Conservation (phyloP, 2,329 filamentous ascomycete species). For the Knoxdaviesia proteae region DNA sequence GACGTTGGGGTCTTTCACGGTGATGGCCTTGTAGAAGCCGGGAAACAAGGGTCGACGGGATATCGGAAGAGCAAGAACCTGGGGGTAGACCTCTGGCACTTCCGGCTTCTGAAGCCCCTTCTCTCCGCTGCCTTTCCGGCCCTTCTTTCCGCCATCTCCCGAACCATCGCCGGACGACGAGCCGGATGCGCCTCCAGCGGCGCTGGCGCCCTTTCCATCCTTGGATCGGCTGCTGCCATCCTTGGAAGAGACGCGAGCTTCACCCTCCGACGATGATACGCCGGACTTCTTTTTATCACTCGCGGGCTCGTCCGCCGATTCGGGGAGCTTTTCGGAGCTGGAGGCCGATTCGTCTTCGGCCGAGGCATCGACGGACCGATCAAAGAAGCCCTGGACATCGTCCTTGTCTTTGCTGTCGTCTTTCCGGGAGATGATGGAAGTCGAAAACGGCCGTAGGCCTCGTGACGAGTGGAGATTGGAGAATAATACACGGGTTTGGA, state of each 20-base stretch:
- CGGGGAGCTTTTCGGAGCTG: conserved; percentile 24
- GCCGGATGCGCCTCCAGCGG: conserved; percentile 29
- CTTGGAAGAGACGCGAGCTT: neutral
- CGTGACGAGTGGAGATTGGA: too few species aligned
- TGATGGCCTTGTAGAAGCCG: conserved; percentile 97
- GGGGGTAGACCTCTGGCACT: conserved; percentile 87
- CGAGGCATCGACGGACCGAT: conserved; percentile 25
- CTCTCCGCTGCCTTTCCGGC: conserved; percentile 46
- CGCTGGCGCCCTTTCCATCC: conserved; percentile 33
- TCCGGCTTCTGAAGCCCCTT: conserved; percentile 67
- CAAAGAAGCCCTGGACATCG: conserved; percentile 23
- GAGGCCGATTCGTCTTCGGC: conserved; percentile 31
- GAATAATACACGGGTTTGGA: too few species aligned
- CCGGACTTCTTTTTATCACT: neutral
- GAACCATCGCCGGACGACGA: conserved; percentile 31
- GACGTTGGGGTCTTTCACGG: conserved; percentile 81
- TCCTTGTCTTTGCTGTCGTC: conserved; percentile 14
- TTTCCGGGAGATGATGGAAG: conserved; percentile 3
- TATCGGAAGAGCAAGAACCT: conserved; percentile 94
- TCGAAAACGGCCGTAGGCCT: conserved; percentile 1
- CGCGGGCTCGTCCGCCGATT: conserved; percentile 6
- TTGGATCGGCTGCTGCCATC: conserved; percentile 16
- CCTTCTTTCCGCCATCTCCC: conserved; percentile 46
- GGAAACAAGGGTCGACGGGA: conserved; percentile 85
- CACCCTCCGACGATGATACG: neutral